Evolutionary conservation across 106 monocot species (phyloP).

Genomic region (Dioscorea dumetorum): DNA sequence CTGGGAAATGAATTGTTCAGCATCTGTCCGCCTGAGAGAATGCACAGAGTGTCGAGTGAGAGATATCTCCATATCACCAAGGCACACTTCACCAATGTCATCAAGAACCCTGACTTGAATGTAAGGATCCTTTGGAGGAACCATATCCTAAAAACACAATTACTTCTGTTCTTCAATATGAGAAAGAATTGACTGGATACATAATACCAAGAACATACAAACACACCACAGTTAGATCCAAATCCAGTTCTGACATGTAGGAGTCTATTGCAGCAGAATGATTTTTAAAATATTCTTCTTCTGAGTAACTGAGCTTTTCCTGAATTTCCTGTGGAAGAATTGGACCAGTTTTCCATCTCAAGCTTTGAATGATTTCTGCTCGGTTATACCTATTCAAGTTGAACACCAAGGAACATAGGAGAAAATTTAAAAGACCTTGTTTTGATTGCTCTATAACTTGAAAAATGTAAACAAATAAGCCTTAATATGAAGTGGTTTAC

Average conservation of each 20-base stretch:
- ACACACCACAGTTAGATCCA: constrained; percentile 89
- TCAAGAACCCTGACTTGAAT: constrained; percentile 78
- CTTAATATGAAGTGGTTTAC: constrained; percentile 18
- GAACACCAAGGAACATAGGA: not conserved
- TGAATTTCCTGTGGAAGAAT: constrained; percentile 87
- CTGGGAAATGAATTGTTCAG: constrained; percentile 87
- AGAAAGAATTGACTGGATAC: not conserved
- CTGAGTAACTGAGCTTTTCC: constrained; percentile 71
- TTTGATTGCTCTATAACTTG: not conserved
- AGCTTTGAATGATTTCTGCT: constrained; percentile 74
- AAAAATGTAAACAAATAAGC: not conserved
- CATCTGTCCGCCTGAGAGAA: constrained; percentile 78
- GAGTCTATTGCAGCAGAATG: constrained; percentile 77
- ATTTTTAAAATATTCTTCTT: constrained; percentile 88
- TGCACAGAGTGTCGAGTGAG: constrained; percentile 71
- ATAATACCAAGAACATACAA: not conserved
- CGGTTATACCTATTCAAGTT: constrained; percentile 65
- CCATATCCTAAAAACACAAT: constrained; percentile 67
- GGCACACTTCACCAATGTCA: constrained; percentile 73
- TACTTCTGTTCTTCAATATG: not conserved
- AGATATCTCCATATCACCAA: constrained; percentile 67
- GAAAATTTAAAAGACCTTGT: not conserved
- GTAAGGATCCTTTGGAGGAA: constrained; percentile 98
- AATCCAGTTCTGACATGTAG: constrained; percentile 79
- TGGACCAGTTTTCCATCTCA: constrained; percentile 83